A percentile compares a stretch with the other conserved stretches of the same genome.
Evolutionary conservation across 495 filamentous ascomycete genomes (phyloP).

Genomic region (Aspergillus diversus): DNA sequence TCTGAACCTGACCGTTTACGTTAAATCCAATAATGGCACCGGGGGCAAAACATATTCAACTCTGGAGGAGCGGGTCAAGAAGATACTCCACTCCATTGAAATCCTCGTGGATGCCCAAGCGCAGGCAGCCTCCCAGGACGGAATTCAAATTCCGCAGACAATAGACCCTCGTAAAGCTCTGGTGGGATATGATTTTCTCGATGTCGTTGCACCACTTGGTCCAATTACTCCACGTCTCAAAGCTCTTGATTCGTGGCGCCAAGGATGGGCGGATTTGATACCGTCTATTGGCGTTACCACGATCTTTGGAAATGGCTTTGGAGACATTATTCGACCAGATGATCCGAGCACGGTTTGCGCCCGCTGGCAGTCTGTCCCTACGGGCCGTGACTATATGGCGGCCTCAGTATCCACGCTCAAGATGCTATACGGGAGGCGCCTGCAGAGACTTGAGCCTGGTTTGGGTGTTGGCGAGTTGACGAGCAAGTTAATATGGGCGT

Average conservation of each 20-base stretch:
- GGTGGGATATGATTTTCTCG: slow-evolving; percentile 1
- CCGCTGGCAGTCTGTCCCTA: slow-evolving; percentile 4
- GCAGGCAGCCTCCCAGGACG: slow-evolving; percentile 7
- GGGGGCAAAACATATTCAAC: neutral
- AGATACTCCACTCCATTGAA: neutral
- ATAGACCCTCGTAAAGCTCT: neutral
- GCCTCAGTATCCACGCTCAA: neutral
- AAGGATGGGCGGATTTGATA: neutral
- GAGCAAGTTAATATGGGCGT: too few species aligned
- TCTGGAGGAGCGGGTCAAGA: neutral
- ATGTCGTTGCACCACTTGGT: neutral
- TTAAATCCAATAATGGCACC: neutral
- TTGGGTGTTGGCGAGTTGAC: neutral
- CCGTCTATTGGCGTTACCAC: neutral
- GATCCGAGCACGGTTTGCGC: neutral
- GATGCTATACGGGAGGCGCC: neutral
- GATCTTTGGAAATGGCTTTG: slow-evolving; percentile 5
- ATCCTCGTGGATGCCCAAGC: slow-evolving; percentile 1
- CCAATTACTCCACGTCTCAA: neutral
- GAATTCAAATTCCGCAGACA: neutral
- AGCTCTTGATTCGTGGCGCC: neutral
- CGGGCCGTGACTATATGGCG: neutral
- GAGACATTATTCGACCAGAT: neutral
- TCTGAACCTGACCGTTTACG: neutral
- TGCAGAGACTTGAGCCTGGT: neutral